Percentiles rank a stretch among this genome's conserved stretches.
Evolutionary conservation across 2,329 filamentous ascomycete species (phyloP).

Genomic region (Penicillium sp.): DNA sequence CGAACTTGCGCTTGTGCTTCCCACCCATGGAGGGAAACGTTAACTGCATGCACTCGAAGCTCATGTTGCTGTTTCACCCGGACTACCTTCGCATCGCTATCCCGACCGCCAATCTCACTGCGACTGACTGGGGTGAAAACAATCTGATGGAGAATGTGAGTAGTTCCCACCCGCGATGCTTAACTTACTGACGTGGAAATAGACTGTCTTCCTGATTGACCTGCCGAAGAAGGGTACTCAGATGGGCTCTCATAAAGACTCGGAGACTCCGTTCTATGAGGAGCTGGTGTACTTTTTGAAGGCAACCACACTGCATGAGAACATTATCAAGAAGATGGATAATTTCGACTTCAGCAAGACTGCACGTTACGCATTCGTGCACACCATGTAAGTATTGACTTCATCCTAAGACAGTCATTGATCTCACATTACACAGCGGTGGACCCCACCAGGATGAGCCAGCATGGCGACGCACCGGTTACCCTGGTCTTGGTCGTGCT

Average conservation of each 20-base stretch:
- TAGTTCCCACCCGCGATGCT: constrained; percentile 1
- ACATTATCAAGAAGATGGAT: constrained; percentile 61
- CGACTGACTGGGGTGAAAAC: constrained; percentile 84
- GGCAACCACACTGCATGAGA: constrained; percentile 60
- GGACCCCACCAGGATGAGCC: constrained; percentile 50
- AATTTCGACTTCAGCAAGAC: constrained; percentile 81
- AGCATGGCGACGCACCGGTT: constrained; percentile 56
- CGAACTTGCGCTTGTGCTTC: constrained; percentile 65
- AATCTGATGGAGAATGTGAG: constrained; percentile 72
- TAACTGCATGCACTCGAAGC: constrained; percentile 86
- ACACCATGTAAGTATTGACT: constrained; percentile 63
- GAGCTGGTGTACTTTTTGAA: constrained; percentile 67
- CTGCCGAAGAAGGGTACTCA: constrained; percentile 52
- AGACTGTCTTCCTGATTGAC: constrained; percentile 88
- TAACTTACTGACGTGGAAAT: constrained; percentile 10
- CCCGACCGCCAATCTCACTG: constrained; percentile 78
- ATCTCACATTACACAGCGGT: constrained; percentile 41
- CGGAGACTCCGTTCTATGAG: constrained; percentile 56
- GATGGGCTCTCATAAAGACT: constrained; percentile 24
- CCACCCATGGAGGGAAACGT: constrained; percentile 68
- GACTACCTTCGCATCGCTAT: constrained; percentile 72
- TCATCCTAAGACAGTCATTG: constrained; percentile 4
- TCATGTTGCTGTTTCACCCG: constrained; percentile 79
- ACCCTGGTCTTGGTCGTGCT: constrained; percentile 65
- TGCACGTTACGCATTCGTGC: constrained; percentile 68